Base-by-base conservation (phyloP, 306 rosid genomes). In the Canavalia ensiformis region DNA sequence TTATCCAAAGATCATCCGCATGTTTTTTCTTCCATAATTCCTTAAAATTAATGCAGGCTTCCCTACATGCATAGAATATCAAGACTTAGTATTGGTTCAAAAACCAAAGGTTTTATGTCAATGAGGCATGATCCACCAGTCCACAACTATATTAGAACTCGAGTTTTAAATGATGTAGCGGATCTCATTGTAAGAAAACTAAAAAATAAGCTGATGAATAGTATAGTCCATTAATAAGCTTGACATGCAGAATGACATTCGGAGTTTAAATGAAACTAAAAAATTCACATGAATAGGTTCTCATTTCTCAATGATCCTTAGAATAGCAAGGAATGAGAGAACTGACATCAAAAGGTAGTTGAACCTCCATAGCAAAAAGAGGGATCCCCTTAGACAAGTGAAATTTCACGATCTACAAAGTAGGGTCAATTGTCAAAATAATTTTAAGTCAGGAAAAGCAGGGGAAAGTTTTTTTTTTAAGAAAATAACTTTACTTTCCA, bases 21-120 rank as follows among this genome's bases (percentile, higher is more conserved):
- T 84, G 88, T 72, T 88, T 88, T 81, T 86, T 86, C 83, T 86
- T 84, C 88, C 91, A 88, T 63, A 86, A 71, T n/a, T 88, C 89
- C 86, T 81, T 86, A 56, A 81, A 86, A 66, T 82, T 84, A 51
- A 78, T 58, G 86, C 91, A 86, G 68, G 91, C 91, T 74, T 86
- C 91, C 85, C 91, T 88, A 62, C 67, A 83, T n/a, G 77, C 25
- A 77, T 57, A 41, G 29, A 51, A 76, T 30, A 74, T 57, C 18
- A 34, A 41, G 72, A 55, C 46, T 69, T 51, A 70, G 13, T 63
- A 46, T 50, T 64, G 11, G 52, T 49, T 18, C 31, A 2, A 18
- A 75, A 79, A 72, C 70, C 33, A 10, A 77, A 68, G 57, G 58
- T 68, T 84, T 81, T 72, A 25, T 54, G 9, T 51, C 62, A 76